Conservation (phyloP, 2,329 filamentous ascomycete genomes). For the Fusarium sp. region DNA sequence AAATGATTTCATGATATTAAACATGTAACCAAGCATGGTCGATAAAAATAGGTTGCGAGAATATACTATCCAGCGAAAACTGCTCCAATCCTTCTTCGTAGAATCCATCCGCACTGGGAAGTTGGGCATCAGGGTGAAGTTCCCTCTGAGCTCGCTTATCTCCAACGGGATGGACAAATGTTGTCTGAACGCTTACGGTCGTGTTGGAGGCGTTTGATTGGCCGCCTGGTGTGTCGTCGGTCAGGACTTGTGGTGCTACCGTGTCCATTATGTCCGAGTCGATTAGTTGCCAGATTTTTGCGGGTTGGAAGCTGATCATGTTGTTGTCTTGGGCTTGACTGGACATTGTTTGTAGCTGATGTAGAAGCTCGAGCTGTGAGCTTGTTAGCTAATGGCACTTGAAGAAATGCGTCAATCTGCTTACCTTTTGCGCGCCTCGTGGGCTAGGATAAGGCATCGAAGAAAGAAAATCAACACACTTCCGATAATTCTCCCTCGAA, state of each 20-base stretch:
- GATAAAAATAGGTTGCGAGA: constrained; percentile 37
- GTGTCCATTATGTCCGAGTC: constrained; percentile 33
- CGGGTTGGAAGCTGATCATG: constrained; percentile 36
- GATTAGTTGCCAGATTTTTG: constrained; percentile 36
- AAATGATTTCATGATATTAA: background rate
- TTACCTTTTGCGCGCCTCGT: constrained; percentile 24
- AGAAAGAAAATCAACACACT: constrained; percentile 28
- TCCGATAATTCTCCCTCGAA: constrained; percentile 32
- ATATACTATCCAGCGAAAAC: constrained; percentile 36
- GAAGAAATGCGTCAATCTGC: background rate
- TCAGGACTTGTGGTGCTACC: constrained; percentile 13
- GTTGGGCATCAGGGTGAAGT: background rate
- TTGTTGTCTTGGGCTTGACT: constrained; percentile 33
- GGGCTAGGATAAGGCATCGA: constrained; percentile 34
- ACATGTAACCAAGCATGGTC: constrained; percentile 37
- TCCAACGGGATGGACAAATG: constrained; percentile 29
- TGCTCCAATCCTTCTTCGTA: constrained; percentile 32
- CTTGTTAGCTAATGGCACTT: background rate
- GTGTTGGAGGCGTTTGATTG: constrained; percentile 25
- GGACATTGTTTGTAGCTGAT: constrained; percentile 34
- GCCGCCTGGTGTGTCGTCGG: constrained; percentile 1
- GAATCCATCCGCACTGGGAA: constrained; percentile 3
- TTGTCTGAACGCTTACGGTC: constrained; percentile 30
- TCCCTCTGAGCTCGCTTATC: constrained; percentile 5
- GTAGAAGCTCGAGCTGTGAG: constrained; percentile 14